Conservation (phyloP, 2,329 filamentous ascomycete species). For the Sporothrix pallida region DNA sequence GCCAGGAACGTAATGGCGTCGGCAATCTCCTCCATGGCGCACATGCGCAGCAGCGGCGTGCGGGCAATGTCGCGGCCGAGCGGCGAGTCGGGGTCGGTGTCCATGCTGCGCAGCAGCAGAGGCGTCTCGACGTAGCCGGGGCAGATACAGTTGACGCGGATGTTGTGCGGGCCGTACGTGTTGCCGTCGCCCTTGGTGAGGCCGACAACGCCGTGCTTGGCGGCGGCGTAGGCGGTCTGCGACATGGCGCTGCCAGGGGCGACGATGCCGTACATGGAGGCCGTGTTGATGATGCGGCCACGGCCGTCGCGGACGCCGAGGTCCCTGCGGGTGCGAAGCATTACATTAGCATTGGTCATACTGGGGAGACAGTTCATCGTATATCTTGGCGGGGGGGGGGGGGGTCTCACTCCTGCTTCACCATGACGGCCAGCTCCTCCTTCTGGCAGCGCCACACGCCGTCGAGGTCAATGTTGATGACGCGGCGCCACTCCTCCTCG, state of each 20-base stretch:
- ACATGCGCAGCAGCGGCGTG: slow-evolving; percentile 56
- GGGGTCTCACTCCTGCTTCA: slow-evolving; percentile 55
- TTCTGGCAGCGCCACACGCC: slow-evolving; percentile 64
- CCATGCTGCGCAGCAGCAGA: slow-evolving; percentile 37
- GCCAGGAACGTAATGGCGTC: slow-evolving; percentile 59
- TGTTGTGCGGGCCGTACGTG: slow-evolving; percentile 56
- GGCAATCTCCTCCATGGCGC: slow-evolving; percentile 58
- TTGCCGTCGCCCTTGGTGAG: slow-evolving; percentile 61
- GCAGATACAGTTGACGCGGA: slow-evolving; percentile 67
- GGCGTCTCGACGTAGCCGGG: slow-evolving; percentile 47
- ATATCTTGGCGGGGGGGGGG: too few relatives aligned
- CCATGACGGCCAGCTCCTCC: slow-evolving; percentile 58
- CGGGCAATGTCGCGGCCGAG: slow-evolving; percentile 50
- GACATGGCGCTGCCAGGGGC: slow-evolving; percentile 46
- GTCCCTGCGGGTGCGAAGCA: slow-evolving; percentile 31
- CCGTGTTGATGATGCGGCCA: slow-evolving; percentile 61
- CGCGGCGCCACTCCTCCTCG: slow-evolving; percentile 55
- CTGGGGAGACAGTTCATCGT: too few relatives aligned
- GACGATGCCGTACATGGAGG: slow-evolving; percentile 58
- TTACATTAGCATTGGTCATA: too few relatives aligned
- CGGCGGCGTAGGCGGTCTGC: slow-evolving; percentile 55
- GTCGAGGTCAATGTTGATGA: slow-evolving; percentile 60
- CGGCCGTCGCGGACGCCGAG: slow-evolving; percentile 49
- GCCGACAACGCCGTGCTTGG: slow-evolving; percentile 61
- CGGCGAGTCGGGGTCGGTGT: slow-evolving; percentile 40